Conservation (phyloP, 305 asterid species). For the Andrographis paniculata region DNA sequence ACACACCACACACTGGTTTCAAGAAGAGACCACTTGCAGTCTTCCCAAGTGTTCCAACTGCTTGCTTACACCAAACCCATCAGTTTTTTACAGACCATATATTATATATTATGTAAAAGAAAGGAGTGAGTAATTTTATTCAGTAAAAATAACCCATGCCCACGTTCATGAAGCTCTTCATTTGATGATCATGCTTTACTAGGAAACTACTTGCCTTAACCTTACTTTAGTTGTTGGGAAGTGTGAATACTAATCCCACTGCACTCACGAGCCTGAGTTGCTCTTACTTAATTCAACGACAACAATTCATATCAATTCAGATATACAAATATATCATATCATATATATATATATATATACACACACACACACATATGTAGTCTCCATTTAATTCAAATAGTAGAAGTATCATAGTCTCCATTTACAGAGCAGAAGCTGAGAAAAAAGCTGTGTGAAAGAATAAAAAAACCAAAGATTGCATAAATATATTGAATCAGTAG, state of each 20-base stretch:
- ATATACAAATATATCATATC: too few species aligned
- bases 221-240: conserved; percentile 10
- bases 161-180: conserved; percentile 42
- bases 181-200: conserved; percentile 31
- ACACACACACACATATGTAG: too few species aligned
- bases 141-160: conserved; percentile 23
- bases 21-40: conserved; percentile 13
- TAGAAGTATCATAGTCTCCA: not conserved
- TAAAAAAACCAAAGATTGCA: conserved; percentile 23
- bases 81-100: not conserved
- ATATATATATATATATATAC: too few species aligned
- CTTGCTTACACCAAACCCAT: conserved; percentile 15
- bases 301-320: too few species aligned
- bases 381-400: too few species aligned
- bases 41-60: conserved; percentile 16
- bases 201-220: conserved; percentile 17
- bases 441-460: conserved; percentile 15
- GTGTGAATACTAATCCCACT: not conserved
- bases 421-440: conserved; percentile 14
- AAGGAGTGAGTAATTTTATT: conserved; percentile 31
- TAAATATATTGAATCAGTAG: conserved; percentile 12
- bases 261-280: not conserved
- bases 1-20: conserved; percentile 20
- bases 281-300: too few species aligned
- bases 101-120: too few species aligned